phyloP scores from a whole-genome alignment of 495 filamentous ascomycete genomes.

The Pseudevernia furfuracea region DNA sequence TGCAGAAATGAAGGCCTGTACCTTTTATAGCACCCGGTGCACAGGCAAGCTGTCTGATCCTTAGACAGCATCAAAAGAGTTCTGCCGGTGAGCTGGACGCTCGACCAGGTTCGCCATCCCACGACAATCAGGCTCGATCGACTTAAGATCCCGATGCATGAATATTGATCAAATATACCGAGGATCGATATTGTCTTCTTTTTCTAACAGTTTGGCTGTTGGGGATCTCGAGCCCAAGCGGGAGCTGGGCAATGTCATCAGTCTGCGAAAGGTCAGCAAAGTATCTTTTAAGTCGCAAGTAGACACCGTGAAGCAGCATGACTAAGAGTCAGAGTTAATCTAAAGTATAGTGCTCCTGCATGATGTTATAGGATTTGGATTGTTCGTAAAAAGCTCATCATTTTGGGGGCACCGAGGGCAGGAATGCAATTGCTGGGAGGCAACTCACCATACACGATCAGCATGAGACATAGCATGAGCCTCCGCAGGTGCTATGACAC shows the following conservation, averaged over 20 bases:
- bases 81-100: background rate
- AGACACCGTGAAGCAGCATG: background rate
- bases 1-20: conserved; percentile 35
- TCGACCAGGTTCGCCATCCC: background rate
- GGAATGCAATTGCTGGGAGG: background rate
- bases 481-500: background rate
- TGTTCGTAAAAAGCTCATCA: conserved; percentile 60
- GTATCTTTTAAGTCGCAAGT: background rate
- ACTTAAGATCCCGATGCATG: background rate
- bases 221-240: background rate
- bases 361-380: conserved; percentile 71
- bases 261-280: conserved; percentile 14
- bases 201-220: background rate
- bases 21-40: conserved; percentile 43
- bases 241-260: background rate
- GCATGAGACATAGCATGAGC: background rate
- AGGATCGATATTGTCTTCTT: background rate
- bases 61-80: conserved; percentile 8
- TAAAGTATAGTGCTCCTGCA: conserved; percentile 61
- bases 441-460: background rate
- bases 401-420: conserved; percentile 21
- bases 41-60: conserved; percentile 4
- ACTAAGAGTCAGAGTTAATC: conserved; percentile 56
- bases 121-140: background rate
- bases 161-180: background rate